A percentile compares a stretch with the other conserved stretches of the same genome.
Conservation (phyloP, 2,329 filamentous ascomycete species). For the Nigrospora osmanthi region DNA sequence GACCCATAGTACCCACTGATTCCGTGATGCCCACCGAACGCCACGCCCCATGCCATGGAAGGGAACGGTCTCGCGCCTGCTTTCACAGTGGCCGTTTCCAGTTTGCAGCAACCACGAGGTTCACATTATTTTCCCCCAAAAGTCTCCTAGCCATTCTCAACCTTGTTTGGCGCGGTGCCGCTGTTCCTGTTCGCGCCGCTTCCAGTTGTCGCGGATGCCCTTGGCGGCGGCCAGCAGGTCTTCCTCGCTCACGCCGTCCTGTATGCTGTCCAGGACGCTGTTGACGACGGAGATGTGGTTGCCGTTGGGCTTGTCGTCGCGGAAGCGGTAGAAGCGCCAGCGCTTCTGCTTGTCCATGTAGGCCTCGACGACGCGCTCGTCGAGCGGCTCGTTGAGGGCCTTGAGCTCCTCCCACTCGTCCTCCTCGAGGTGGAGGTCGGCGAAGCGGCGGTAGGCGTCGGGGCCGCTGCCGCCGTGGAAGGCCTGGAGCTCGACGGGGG, state of each 20-base stretch:
- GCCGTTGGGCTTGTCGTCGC: conserved; percentile 86
- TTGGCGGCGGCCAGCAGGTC: conserved; percentile 66
- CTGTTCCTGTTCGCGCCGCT: conserved; percentile 40
- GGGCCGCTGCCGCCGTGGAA: conserved; percentile 50
- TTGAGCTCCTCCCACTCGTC: conserved; percentile 83
- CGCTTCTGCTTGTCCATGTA: conserved; percentile 65
- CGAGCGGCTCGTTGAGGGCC: conserved; percentile 62
- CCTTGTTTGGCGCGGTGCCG: background rate
- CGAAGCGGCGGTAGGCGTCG: conserved; percentile 56
- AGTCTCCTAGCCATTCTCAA: too few relatives aligned
- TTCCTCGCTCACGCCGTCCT: conserved; percentile 73
- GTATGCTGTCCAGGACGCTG: conserved; percentile 85
- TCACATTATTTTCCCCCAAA: too few relatives aligned
- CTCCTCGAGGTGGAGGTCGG: conserved; percentile 59
- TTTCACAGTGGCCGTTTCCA: too few relatives aligned
- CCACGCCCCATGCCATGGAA: too few relatives aligned
- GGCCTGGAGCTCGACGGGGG: conserved; percentile 65
- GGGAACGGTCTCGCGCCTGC: too few relatives aligned
- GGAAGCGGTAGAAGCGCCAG: conserved; percentile 84
- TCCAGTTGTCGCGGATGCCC: conserved; percentile 75
- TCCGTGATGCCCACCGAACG: too few relatives aligned
- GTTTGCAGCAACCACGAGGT: too few relatives aligned
- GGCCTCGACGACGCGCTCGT: conserved; percentile 86
- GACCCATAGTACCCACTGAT: too few relatives aligned
- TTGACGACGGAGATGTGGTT: conserved; percentile 82